Conservation (phyloP, 192 early-diverging fungal genomes). For the Podila verticillata region DNA sequence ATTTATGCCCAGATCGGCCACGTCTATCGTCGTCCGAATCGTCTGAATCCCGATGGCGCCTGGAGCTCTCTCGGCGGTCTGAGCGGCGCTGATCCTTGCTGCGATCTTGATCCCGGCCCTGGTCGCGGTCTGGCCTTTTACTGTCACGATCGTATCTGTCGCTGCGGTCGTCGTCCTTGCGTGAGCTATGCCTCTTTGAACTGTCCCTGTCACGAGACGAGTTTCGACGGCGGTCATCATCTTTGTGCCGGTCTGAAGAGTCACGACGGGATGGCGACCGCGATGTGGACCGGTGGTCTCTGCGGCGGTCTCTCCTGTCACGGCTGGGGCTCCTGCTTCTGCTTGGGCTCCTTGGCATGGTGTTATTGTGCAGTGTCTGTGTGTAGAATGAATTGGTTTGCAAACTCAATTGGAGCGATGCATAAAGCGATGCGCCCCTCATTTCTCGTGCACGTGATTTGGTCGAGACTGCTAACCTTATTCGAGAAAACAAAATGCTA, state of each 20-base stretch:
- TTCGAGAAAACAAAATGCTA: no score
- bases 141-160: not conserved
- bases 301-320: slow-evolving; percentile 21
- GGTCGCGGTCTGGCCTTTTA: slow-evolving; percentile 16
- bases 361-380: not conserved
- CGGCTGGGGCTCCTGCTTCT: slow-evolving; percentile 30
- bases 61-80: slow-evolving; percentile 15
- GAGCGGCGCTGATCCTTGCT: not conserved
- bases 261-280: slow-evolving; percentile 17
- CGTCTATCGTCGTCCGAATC: slow-evolving; percentile 16
- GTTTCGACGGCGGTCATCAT: slow-evolving; percentile 10
- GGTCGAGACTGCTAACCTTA: not conserved
- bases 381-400: not conserved
- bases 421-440: not conserved
- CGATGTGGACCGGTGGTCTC: slow-evolving; percentile 5
- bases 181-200: not conserved
- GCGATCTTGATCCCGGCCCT: slow-evolving; percentile 4
- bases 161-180: not conserved
- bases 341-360: slow-evolving; percentile 13
- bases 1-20: slow-evolving; percentile 11
- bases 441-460: not conserved
- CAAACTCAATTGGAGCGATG: not conserved
- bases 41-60: slow-evolving; percentile 15
- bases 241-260: slow-evolving; percentile 16
- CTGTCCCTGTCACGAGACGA: not conserved